Base-by-base conservation (phyloP, 352 stramenopile species). In the Globisporangium okanoganense region DNA sequence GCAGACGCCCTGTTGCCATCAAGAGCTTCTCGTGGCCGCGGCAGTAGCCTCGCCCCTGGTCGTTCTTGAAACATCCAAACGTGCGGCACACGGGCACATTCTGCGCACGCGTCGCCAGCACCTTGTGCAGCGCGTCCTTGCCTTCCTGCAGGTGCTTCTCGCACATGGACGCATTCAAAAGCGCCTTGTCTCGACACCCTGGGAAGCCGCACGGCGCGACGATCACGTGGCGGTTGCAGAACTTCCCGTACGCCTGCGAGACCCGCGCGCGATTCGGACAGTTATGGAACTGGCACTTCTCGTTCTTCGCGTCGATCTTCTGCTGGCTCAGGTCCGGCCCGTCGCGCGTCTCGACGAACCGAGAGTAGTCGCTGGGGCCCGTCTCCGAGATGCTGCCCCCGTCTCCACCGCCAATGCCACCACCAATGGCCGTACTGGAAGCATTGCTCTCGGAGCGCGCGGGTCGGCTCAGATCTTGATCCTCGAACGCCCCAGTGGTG, bases 191-290 rank as follows among this genome's bases (percentile, higher is more conserved):
- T 12, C 85, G 85, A 59, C 85, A 95, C 9, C 83, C 82, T n/a
- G 85, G 85, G 62, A 95, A 95, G 18, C 85, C 85, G 64, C 85
- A 95, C 7, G 85, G 85, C 2, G 83, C 75, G 31, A 95, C 83
- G 33, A 95, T 92, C 64, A 92, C 84, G 54, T 95, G 85, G 5
- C 85, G 82, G 56, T 95, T 95, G 73, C 85, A 95, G 59, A 93
- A 95, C 29, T 86, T 89, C 14, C 83, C 83, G 58, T 92, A 93
- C 8, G 71, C 72, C 61, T 95, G 85, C 0, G 74, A 74, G 36
- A 95, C 83, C 4, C 83, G 78, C 40, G 85, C 85, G 27, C 80
- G 85, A 63, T 95, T 95, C 6, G 79, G 73, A 57, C 85, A 95
- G 41, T 78, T 86, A 57, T 78, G 67, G 63, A 85, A 93, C 65